Base-by-base conservation (phyloP, 495 filamentous ascomycete genomes). In the Parachaetomium inaequale region DNA sequence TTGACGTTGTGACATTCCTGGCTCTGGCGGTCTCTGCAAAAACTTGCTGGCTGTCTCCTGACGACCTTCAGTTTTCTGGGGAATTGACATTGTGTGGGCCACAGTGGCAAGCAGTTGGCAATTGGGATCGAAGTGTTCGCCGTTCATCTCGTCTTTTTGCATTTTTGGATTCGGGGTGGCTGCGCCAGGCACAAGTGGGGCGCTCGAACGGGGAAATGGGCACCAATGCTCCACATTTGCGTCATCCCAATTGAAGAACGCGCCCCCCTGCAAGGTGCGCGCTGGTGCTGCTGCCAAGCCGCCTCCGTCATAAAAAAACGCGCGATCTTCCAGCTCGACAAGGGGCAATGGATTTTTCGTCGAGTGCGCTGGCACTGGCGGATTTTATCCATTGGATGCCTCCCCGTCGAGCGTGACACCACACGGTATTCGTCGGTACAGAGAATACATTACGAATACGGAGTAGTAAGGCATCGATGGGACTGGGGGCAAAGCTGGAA, bases 301-400 rank as follows among this genome's bases (percentile, higher is more conserved):
- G 45, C 21, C 56, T 32, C 21, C 25, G 55, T 47, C 55, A 34
- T 28, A 7, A 19, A 51, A n/a, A 42, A 26, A 25, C 11, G 47
- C 32, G 47, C 19, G 42, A 38, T 15, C 31, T 25, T 58, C 62
- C 62, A 64, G 62, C 62, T 59, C 40, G 62, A 64, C 47, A 59
- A 49, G 56, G 62, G 61, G 25, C 6, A 31, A 17, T 46, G 42
- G 32, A 19, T 25, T 50, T n/a, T 51, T 42, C 19, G 47, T 43
- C 36, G 12, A 21, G 6, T 21, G 23, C 15, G 14, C n/a, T 49
- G 21, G 36, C 21, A n/a, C n/a, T 14, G 36, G 14, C 42, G 7
- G 42, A n/a, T 46, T 49, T 55, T 36, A 3, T 46, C 12, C 38
- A 28, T 62, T 31, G 17, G 28, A 45, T 45, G 51, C 51, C 21